Evolutionary conservation across 2,329 filamentous ascomycete species (phyloP).

Genomic region (Thermothelomyces thermophilus): DNA sequence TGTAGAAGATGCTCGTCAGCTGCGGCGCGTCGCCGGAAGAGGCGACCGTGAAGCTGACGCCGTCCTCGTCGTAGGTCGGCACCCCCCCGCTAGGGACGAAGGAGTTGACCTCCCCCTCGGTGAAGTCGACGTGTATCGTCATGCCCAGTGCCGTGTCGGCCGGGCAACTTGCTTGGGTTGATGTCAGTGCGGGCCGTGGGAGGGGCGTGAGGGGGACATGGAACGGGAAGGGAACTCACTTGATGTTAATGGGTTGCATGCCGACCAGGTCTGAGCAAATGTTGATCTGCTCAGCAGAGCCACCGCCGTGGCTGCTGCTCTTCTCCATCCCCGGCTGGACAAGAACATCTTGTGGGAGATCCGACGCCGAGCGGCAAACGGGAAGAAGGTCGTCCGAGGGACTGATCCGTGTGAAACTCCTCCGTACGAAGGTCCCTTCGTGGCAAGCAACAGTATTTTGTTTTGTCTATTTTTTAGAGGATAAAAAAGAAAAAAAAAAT

Average conservation of each 20-base stretch:
- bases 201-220: neutral
- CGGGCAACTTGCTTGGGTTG: slow-evolving; percentile 52
- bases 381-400: neutral
- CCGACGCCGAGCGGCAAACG: too few species aligned
- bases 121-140: slow-evolving; percentile 80
- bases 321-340: slow-evolving; percentile 19
- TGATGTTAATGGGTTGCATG: slow-evolving; percentile 28
- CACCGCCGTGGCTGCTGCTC: slow-evolving; percentile 20
- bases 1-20: slow-evolving; percentile 88
- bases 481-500: too few species aligned
- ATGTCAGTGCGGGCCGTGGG: slow-evolving; percentile 15
- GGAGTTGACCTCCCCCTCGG: slow-evolving; percentile 66
- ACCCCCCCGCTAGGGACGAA: slow-evolving; percentile 63
- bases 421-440: too few species aligned
- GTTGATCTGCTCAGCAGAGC: slow-evolving; percentile 16
- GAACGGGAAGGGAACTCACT: slow-evolving; percentile 24
- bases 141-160: slow-evolving; percentile 74
- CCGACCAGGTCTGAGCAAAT: slow-evolving; percentile 30
- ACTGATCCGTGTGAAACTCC: neutral
- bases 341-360: slow-evolving; percentile 20
- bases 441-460: too few species aligned
- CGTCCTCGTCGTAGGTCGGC: slow-evolving; percentile 68
- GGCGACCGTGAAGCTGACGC: slow-evolving; percentile 73
- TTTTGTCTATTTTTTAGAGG: too few species aligned
- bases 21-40: slow-evolving; percentile 77